Base-by-base conservation (phyloP, 768 basidiomycete species). In the Tephrocybe rancida region DNA sequence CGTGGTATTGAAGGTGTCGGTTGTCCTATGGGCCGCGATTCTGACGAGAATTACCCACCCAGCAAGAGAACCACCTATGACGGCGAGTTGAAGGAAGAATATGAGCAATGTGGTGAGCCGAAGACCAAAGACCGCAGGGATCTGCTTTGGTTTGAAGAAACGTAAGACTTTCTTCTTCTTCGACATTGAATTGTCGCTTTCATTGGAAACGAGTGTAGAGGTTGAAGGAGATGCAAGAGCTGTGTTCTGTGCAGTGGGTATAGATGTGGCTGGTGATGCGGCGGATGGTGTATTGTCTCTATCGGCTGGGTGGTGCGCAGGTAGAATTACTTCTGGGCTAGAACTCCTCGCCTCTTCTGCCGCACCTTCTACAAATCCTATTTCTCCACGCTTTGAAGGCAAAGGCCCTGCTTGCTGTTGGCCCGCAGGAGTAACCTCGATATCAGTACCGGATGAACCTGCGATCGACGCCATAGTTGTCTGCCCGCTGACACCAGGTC, bases 361-460 rank as follows among this genome's bases (percentile, higher is more conserved):
- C 18, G 72, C 48, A 10, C 68, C 73, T 48, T 83, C 84, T 25
- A 72, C 55, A 62, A 73, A 89, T 19, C 86, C 86, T 47, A 89
- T 83, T 62, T 88, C 86, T 24, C 86, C 87, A 18, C 78, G 74
- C 66, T 87, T 88, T 39, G 63, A 65, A 48, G 86, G 87, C 62
- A 87, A 69, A 50, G 86, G 85, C 38, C 74, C 84, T 61, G 85
- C 84, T 73, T 87, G 74, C 50, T 73, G 72, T 57, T 60, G 49
- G 62, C 72, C 71, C 51, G 66, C 64, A 48, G 54, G 37, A 16
- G 43, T 30, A 22, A 57, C 51, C 34, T 51, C 51, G 26, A 49
- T 51, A 51, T 44, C 50, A 38, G 56, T 35, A 50, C 22, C 53
- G 24, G 65, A 64, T 49, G 64, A 54, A 53, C 34, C 35, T 26